Base-by-base conservation (phyloP, 2,329 filamentous ascomycete genomes). In the Penicillium sp. region DNA sequence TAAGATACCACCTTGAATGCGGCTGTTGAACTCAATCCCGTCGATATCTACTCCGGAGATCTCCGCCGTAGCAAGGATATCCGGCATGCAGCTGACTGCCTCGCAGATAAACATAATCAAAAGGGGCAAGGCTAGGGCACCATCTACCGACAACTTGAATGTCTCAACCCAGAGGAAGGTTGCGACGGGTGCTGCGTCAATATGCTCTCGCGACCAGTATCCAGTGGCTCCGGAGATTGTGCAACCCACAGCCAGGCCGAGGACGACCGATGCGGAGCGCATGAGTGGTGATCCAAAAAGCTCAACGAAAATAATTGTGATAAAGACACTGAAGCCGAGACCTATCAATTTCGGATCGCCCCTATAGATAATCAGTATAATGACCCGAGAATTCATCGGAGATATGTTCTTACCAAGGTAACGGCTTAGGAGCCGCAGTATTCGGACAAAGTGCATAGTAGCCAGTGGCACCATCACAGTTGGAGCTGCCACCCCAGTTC, bases 271-370 rank as follows among this genome's bases (percentile, higher is more conserved):
- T 8, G 87, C 90, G 2, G 88, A 91, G 74, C 93, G 93, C 90
- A 95, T 93, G 67, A 95, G 90, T 0, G 92, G 91, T 0, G 90
- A 85, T 1, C 92, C 92, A 69, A 93, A 93, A 12, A 91, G 86
- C 76, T 95, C 91, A 73, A 90, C 91, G 13, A 94, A 73, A 63
- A 95, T 89, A 72, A 95, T 94, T 30, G 89, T 90, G 49, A 90
- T 68, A 72, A 94, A 94, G 38, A 93, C 91, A 49, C 87, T 87
- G 79, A 95, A 93, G 0, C 91, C 91, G 1, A 95, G 84, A 59
- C 88, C 91, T 5, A 95, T 86, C 68, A 90, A 92, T 76, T 95
- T 89, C 1, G 91, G 86, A 40, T 88, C 88, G 3, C 91, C 92
- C 70, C 70, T 33, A 33, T 33, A 12, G 9, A 33, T 12, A 33